A percentile compares a stretch with the other conserved stretches of the same genome.
These are phyloP conservation scores for Trametes cubensis DNA, from an alignment of 768 basidiomycete genomes.

Conservation along the genomic window DNA sequence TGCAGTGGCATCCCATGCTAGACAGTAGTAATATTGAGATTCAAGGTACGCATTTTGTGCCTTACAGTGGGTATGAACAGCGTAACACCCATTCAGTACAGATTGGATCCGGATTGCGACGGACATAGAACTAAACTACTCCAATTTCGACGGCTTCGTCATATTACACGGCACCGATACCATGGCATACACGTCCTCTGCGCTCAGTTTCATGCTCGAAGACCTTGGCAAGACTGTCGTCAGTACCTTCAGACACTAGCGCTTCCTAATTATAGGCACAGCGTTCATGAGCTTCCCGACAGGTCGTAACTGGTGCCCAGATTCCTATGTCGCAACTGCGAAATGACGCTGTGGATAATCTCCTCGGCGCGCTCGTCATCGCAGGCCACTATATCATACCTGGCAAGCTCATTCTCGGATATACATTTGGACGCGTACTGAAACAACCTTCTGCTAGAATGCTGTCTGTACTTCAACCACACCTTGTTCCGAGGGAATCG, in stretches of 20 bases:
- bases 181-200: constrained; percentile 88
- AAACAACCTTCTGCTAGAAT: constrained; percentile 50
- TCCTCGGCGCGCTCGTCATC: constrained; percentile 85
- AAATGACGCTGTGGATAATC: constrained; percentile 94
- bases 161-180: constrained; percentile 91
- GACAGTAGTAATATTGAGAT: constrained; percentile 92
- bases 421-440: not conserved
- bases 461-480: constrained; percentile 89
- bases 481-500: constrained; percentile 85
- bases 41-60: constrained; percentile 48
- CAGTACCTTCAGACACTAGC: constrained; percentile 26
- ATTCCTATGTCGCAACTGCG: constrained; percentile 88
- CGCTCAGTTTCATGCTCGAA: constrained; percentile 88
- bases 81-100: constrained; percentile 32
- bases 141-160: constrained; percentile 85
- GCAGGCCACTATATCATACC: constrained; percentile 93
- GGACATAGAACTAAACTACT: constrained; percentile 92
- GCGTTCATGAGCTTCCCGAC: not conserved
- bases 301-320: constrained; percentile 93
- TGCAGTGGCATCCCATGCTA: constrained; percentile 82
- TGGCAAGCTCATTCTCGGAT: constrained; percentile 46
- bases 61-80: not conserved
- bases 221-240: constrained; percentile 92
- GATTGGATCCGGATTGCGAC: constrained; percentile 91
- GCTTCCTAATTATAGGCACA: not conserved